These are phyloP conservation scores for Paecilomyces variotii DNA, from an alignment of 2,329 filamentous ascomycete species.

Conservation along the genomic window DNA sequence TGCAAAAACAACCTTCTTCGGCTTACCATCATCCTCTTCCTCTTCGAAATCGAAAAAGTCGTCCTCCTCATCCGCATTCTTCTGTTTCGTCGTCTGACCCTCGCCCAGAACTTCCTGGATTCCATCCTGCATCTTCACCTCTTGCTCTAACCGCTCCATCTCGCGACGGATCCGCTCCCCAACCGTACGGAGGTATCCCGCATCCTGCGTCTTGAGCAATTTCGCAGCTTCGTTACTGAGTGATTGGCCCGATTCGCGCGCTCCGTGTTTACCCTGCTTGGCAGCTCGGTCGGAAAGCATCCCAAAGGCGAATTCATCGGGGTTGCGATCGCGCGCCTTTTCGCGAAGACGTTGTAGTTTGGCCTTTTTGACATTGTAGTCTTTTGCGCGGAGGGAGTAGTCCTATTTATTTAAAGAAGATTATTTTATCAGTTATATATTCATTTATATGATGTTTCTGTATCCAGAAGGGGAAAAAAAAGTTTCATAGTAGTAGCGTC, in stretches of 20 bases:
- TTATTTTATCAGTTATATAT: no score
- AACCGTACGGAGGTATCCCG: conserved; percentile 52
- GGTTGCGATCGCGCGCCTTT: conserved; percentile 54
- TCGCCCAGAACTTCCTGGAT: conserved; percentile 22
- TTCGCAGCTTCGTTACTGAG: conserved; percentile 52
- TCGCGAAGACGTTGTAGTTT: conserved; percentile 51
- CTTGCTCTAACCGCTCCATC: conserved; percentile 42
- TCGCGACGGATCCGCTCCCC: conserved; percentile 48
- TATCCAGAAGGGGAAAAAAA: background rate
- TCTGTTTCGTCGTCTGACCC: background rate
- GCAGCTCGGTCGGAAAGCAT: conserved; percentile 49
- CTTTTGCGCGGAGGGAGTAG: conserved; percentile 57
- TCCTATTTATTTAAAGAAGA: conserved; percentile 32
- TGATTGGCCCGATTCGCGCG: conserved; percentile 32
- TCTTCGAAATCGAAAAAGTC: conserved; percentile 14
- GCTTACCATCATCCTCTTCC: conserved; percentile 13
- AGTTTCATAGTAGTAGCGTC: background rate
- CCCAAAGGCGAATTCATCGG: conserved; percentile 59
- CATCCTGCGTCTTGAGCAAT: conserved; percentile 59
- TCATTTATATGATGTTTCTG: no score
- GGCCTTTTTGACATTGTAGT: conserved; percentile 55
- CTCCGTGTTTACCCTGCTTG: conserved; percentile 35
- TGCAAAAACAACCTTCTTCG: conserved; percentile 32
- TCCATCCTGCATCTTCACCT: conserved; percentile 34
- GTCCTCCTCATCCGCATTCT: conserved; percentile 9